Evolutionary conservation across 306 rosid genomes (phyloP).

Genomic region (Fragaria nilgerrensis): DNA sequence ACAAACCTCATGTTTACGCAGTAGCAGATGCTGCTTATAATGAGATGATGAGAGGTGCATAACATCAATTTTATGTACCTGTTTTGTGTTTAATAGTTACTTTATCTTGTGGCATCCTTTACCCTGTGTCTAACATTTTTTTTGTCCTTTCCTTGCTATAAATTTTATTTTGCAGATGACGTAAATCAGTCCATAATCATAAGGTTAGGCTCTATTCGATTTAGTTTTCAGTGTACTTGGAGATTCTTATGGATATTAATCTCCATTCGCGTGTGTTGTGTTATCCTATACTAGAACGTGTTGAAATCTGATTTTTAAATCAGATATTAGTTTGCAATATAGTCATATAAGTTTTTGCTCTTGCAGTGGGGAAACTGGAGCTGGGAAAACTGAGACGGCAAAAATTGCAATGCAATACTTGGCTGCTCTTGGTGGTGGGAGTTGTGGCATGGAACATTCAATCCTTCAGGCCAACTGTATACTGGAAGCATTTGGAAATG

Average conservation of each 20-base stretch:
- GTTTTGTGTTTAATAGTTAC: background rate
- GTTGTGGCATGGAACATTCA: conserved; percentile 59
- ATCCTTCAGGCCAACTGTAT: conserved; percentile 67
- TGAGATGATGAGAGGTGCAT: conserved; percentile 80
- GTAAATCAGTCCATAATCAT: conserved; percentile 86
- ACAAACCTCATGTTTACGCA: conserved; percentile 84
- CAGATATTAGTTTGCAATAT: background rate
- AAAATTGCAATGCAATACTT: conserved; percentile 87
- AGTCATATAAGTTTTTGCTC: conserved; percentile 14
- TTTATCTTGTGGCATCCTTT: conserved; percentile 15
- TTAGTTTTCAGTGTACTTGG: conserved; percentile 12
- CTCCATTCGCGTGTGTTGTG: background rate
- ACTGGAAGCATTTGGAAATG: conserved; percentile 95
- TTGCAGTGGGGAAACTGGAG: conserved; percentile 95
- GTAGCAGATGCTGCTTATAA: conserved; percentile 68
- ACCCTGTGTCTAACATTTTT: conserved; percentile 25
- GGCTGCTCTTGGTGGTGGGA: conserved; percentile 72
- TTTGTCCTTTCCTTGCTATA: conserved; percentile 28
- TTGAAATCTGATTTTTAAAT: background rate
- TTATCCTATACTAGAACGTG: background rate
- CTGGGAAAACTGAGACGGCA: conserved; percentile 95
- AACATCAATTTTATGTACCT: background rate
- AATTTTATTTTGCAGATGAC: conserved; percentile 62
- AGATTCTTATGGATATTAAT: conserved; percentile 19
- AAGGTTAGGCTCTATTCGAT: conserved; percentile 53